Conservation (phyloP, 2,329 filamentous ascomycete species). For the Colletotrichum shisoi region DNA sequence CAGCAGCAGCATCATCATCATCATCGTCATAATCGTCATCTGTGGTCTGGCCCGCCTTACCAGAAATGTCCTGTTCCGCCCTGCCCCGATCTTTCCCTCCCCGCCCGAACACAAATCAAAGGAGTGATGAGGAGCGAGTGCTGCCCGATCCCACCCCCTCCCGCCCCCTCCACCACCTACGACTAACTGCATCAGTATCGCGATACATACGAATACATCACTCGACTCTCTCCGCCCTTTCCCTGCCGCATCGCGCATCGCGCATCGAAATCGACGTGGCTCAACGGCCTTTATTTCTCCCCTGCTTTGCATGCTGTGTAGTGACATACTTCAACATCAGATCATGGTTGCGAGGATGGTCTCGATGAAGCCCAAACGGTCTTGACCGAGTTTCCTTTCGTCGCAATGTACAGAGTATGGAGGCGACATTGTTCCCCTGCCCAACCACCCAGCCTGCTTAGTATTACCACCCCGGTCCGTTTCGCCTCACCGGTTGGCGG, state of each 20-base stretch:
- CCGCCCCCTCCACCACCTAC: slow-evolving; percentile 17
- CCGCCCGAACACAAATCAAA: slow-evolving; percentile 23
- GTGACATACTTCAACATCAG: slow-evolving; percentile 35
- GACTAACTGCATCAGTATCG: slow-evolving; percentile 33
- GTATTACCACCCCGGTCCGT: slow-evolving; percentile 31
- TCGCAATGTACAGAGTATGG: slow-evolving; percentile 29
- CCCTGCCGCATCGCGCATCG: slow-evolving; percentile 37
- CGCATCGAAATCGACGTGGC: slow-evolving; percentile 38
- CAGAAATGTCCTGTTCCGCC: slow-evolving; percentile 14
- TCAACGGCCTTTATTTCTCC: slow-evolving; percentile 31
- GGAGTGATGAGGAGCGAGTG: slow-evolving; percentile 29
- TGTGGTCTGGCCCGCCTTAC: slow-evolving; percentile 28
- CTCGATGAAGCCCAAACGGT: slow-evolving; percentile 38
- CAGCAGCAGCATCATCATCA: slow-evolving; percentile 12
- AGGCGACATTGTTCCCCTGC: slow-evolving; percentile 21
- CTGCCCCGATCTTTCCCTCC: slow-evolving; percentile 30
- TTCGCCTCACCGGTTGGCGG: slow-evolving; percentile 39
- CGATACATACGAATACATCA: slow-evolving; percentile 28
- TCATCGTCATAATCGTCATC: slow-evolving; percentile 7
- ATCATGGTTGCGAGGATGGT: slow-evolving; percentile 28
- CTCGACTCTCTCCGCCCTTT: slow-evolving; percentile 33
- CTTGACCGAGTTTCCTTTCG: slow-evolving; percentile 37
- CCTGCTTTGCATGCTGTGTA: slow-evolving; percentile 12
- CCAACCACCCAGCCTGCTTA: slow-evolving; percentile 35
- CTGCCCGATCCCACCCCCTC: slow-evolving; percentile 36